Evolutionary conservation across 2,329 filamentous ascomycete species (phyloP), one percentile per base, ranked within the genome.

Genomic region (Dothideomycetes sp.): DNA sequence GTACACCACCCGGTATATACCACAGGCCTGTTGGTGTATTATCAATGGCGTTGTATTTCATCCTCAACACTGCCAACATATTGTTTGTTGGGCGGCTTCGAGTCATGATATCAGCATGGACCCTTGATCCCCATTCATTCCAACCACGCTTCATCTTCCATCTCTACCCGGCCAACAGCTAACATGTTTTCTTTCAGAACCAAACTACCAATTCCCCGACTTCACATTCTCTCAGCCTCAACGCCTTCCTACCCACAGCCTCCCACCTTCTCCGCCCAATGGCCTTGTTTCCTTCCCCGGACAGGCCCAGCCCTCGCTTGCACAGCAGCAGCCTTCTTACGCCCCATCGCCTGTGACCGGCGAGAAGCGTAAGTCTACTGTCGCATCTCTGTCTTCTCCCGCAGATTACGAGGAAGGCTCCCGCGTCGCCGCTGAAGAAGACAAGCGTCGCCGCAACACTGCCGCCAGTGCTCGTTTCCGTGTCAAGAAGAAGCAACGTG

Each of bases 401-500:
- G 56, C 39, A 22, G 55, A 61, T 27, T 53, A 67, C 19, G 67
- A 70, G 45, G 68, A 70, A 45, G 48, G 56, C 17, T 62, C 64
- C 18, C 64, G 68, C 45, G 38, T 63, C 29, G 65, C 65, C 19
- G 68, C 67, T 7, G 68, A 71, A 44, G 68, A 70, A 49, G 68
- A 71, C 58, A 71, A 71, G 56, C 66, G 68, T 36, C 65, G 68
- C 24, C 65, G 68, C 44, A 71, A 71, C 56, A 71, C 68, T 1
- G 68, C 68, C 30, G 68, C 68, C n/a, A 65, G 61, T 41, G 68
- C 68, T 12, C 64, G 68, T 32, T 71, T 71, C 62, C 65, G 68
- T 34, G 62, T 71, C 45, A 71, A 71, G 61, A 71, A 71, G 66
- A 71, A 71, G 64, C 66, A 70, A 52, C 64, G 68, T 34, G 68